A percentile compares a stretch with the other conserved stretches of the same genome.
These are phyloP conservation scores for Phycomyces blakesleeanus DNA, from an alignment of 192 early-diverging fungal species.

Conservation along the genomic window DNA sequence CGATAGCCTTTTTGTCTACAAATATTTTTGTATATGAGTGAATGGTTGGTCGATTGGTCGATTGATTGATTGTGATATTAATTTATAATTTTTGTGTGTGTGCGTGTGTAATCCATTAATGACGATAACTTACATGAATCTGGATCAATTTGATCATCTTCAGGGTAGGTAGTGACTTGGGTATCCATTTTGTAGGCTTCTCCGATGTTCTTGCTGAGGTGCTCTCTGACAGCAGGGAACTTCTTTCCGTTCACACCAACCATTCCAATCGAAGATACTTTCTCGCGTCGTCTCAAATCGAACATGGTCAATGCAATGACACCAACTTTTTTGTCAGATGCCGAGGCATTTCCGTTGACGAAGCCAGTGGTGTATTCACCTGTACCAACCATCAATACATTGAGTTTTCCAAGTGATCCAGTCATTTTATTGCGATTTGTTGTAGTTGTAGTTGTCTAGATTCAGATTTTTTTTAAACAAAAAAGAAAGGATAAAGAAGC, in stretches of 20 bases:
- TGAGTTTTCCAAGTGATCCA: conserved; percentile 8
- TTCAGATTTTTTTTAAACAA: no score
- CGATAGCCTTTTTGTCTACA: conserved; percentile 40
- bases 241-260: conserved; percentile 42
- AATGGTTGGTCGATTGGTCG: background rate
- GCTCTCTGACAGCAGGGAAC: conserved; percentile 36
- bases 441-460: no score
- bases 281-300: conserved; percentile 33
- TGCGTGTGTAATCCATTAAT: background rate
- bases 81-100: no score
- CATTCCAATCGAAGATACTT: conserved; percentile 35
- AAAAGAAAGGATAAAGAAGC: no score
- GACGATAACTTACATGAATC: conserved; percentile 36
- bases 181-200: conserved; percentile 31
- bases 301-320: conserved; percentile 42
- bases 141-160: conserved; percentile 35
- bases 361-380: conserved; percentile 43
- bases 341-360: conserved; percentile 22
- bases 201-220: conserved; percentile 29
- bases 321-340: conserved; percentile 40
- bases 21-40: background rate
- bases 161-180: conserved; percentile 31
- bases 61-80: no score
- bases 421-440: no score
- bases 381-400: conserved; percentile 38